These are phyloP conservation scores for Rhodotorula sp. DNA, from an alignment of 1,284 basidiomycete species.

Conservation along the genomic window DNA sequence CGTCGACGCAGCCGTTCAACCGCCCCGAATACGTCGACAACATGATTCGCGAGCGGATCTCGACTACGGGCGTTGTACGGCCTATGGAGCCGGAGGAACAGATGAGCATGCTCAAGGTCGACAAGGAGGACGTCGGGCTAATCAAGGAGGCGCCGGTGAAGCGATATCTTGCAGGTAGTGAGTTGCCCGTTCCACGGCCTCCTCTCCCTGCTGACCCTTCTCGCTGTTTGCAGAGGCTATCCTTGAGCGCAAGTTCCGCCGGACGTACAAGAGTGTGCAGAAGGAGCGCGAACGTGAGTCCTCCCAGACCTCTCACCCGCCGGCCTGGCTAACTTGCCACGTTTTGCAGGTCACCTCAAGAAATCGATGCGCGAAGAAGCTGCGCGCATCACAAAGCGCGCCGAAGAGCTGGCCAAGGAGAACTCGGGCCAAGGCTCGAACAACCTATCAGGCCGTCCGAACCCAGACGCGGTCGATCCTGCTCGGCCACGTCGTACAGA, in stretches of 20 bases:
- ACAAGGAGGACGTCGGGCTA: constrained; percentile 58
- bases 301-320: too few relatives aligned
- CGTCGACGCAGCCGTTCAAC: constrained; percentile 38
- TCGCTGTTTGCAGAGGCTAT: constrained; percentile 47
- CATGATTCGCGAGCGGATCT: constrained; percentile 85
- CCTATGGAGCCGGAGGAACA: constrained; percentile 70
- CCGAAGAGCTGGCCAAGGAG: constrained; percentile 14
- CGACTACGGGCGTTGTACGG: constrained; percentile 70
- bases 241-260: constrained; percentile 65
- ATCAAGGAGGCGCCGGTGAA: constrained; percentile 60
- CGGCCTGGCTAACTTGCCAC: accelerated
- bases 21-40: constrained; percentile 48
- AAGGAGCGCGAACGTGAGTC: constrained; percentile 32
- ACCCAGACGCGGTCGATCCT: neutral
- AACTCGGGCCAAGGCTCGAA: neutral
- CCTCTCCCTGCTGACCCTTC: too few relatives aligned
- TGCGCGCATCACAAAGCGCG: constrained; percentile 28
- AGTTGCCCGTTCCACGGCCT: neutral
- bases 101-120: constrained; percentile 65
- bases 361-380: constrained; percentile 38
- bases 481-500: neutral
- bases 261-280: constrained; percentile 50
- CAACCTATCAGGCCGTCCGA: neutral
- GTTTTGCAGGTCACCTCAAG: constrained; percentile 25
- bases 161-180: constrained; percentile 62